Conservation (phyloP, 176 grass and related monocot species). For the Canna indica region DNA sequence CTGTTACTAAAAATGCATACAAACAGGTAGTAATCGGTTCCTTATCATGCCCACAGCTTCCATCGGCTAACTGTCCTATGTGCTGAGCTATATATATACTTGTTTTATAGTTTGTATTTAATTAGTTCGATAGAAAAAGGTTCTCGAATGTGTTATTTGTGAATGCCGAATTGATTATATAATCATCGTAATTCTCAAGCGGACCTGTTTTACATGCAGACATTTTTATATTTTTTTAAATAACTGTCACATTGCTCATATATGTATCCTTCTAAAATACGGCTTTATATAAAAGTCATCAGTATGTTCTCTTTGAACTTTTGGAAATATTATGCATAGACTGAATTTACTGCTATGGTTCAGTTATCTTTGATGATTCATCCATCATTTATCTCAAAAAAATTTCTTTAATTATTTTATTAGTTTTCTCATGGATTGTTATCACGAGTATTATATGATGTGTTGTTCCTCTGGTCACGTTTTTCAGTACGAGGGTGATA, state of each 20-base stretch:
- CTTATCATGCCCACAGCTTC: background rate
- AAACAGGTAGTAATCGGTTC: conserved; percentile 35
- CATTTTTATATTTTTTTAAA: background rate
- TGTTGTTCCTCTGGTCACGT: background rate
- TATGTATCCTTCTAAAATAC: background rate
- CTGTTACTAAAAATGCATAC: conserved; percentile 30
- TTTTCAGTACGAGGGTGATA: conserved; percentile 46
- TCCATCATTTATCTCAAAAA: background rate
- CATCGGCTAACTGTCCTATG: background rate
- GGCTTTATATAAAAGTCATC: too few species aligned
- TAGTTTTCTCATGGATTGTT: background rate
- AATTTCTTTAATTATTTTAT: background rate
- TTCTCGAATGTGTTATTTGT: too few species aligned
- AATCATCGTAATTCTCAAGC: too few species aligned
- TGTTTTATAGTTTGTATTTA: background rate
- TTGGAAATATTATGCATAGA: background rate
- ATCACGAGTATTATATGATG: too few species aligned
- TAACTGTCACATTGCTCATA: background rate
- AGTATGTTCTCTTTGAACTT: too few species aligned
- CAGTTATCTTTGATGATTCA: background rate
- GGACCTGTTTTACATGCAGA: background rate
- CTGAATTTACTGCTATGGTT: background rate
- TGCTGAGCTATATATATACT: background rate
- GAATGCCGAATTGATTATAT: too few species aligned
- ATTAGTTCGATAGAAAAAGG: too few species aligned